These are phyloP conservation scores for Rubia yunnanensis DNA, from an alignment of 257 asterid genomes.

Conservation along the genomic window DNA sequence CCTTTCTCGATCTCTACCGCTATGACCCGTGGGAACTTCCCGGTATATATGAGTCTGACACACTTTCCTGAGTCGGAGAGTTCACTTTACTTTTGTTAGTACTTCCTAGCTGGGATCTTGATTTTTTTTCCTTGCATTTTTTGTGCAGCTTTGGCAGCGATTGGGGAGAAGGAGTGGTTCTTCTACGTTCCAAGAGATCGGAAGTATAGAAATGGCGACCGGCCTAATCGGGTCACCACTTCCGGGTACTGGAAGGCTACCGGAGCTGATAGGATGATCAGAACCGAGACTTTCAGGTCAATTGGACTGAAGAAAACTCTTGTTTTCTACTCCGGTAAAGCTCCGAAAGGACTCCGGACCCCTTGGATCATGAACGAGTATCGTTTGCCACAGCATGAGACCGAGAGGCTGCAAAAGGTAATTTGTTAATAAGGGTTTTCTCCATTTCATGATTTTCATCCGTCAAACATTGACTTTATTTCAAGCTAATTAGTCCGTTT, in stretches of 20 bases:
- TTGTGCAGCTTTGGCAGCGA: constrained; percentile 73
- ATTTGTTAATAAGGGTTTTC: neutral
- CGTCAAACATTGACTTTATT: neutral
- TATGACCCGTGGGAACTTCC: constrained; percentile 99
- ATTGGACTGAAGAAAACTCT: constrained; percentile 97
- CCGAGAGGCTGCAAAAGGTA: constrained; percentile 84
- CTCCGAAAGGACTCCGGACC: constrained; percentile 90
- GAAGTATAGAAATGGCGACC: constrained; percentile 88
- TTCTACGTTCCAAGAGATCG: constrained; percentile 90
- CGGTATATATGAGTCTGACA: constrained; percentile 26
- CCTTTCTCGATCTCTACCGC: constrained; percentile 90
- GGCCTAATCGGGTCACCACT: constrained; percentile 96
- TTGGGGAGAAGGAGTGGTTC: constrained; percentile 98
- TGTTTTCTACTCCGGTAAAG: constrained; percentile 94
- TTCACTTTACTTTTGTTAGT: neutral
- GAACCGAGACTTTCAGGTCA: constrained; percentile 48
- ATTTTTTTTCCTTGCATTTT: neutral
- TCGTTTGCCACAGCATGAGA: constrained; percentile 82
- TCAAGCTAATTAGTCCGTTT: neutral
- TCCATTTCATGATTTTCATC: neutral
- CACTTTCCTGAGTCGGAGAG: neutral
- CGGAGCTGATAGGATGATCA: constrained; percentile 88
- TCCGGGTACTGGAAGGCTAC: constrained; percentile 99
- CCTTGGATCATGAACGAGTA: constrained; percentile 98
- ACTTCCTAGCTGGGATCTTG: too few species aligned